Base-by-base conservation (phyloP, 192 early-diverging fungal species). In the Spizellomyces sp. region DNA sequence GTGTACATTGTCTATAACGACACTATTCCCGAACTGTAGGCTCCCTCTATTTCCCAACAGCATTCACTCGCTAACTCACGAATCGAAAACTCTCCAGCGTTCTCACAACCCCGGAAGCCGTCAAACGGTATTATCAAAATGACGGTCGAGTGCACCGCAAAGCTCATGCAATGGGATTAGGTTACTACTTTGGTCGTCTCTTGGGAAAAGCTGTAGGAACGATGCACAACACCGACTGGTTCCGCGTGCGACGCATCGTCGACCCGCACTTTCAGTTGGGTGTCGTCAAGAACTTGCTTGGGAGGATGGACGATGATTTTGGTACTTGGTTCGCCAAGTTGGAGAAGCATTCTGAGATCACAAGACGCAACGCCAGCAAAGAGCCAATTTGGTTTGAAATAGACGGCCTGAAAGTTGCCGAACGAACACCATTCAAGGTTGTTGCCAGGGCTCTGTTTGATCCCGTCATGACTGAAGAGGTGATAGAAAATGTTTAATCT, bases 91-190 rank as follows among this genome's bases (percentile, higher is more conserved):
- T 19, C 54, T n/a, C 54, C 22, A 56, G 54, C n/a, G 54, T 56
- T 22, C 7, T 56, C n/a, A 56, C 54, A n/a, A 56, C 54, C 22
- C 22, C 54, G 54, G 54, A 56, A 0, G 54, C n/a, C 54, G 54
- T 56, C n/a, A 22, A n/a, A 7, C 27, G 27, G 27, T 22, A 19
- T 56, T 64, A 64, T 42, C 17, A 22, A 9, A 64, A 64, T 44
- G 62, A 64, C 17, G 62, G 62, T 44, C 62, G 62, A 21, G 62
- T 45, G 27, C 62, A 36, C 27, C 57, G 57, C 14, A 58, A 58
- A 41, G 57, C 57, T 21, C 57, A 58, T 58, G 57, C 57, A 21
- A 58, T 58, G 22, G 57, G 57, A 15, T 58, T 58, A 5, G 57
- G 57, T 41, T 58, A 58, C 57, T 58, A 58, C 57, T 58, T 58